These are phyloP conservation scores for Diaporthe citriasiana DNA, from an alignment of 2,329 filamentous ascomycete genomes.

Conservation along the genomic window DNA sequence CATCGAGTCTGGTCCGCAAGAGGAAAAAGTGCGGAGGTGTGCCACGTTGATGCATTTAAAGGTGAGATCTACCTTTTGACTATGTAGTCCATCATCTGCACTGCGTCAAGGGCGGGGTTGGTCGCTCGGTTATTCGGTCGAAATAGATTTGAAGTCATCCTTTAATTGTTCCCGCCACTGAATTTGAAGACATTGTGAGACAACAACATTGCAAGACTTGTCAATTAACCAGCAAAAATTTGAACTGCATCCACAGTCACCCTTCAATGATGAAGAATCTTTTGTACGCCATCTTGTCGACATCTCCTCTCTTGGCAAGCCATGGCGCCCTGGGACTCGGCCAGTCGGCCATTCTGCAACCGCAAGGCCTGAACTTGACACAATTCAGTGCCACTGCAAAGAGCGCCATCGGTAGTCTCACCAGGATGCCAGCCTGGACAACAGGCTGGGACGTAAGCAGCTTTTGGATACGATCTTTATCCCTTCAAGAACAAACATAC, in stretches of 20 bases:
- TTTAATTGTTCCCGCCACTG: neutral
- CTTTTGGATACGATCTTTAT: too few relatives aligned
- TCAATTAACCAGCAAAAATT: neutral
- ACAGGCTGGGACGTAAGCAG: constrained; percentile 14
- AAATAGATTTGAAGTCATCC: neutral
- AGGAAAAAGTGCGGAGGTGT: constrained; percentile 7
- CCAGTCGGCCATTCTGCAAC: neutral
- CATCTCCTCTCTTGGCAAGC: constrained; percentile 20
- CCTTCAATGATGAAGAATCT: constrained; percentile 4
- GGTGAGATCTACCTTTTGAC: neutral
- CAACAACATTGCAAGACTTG: neutral
- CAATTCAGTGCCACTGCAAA: constrained; percentile 12
- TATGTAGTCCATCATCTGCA: neutral
- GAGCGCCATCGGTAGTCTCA: constrained; percentile 16
- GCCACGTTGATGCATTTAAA: neutral
- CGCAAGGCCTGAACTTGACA: neutral
- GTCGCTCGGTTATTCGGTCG: neutral
- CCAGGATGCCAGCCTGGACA: constrained; percentile 13
- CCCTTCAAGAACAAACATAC: too few relatives aligned
- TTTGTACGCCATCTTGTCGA: neutral
- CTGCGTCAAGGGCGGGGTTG: neutral
- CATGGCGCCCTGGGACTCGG: constrained; percentile 11
- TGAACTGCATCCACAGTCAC: neutral
- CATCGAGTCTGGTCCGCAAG: neutral
- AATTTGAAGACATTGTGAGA: neutral